A percentile compares a stretch with the other conserved stretches of the same genome.
phyloP scores from a whole-genome alignment of 306 rosid species.

The Castanospermum australe region DNA sequence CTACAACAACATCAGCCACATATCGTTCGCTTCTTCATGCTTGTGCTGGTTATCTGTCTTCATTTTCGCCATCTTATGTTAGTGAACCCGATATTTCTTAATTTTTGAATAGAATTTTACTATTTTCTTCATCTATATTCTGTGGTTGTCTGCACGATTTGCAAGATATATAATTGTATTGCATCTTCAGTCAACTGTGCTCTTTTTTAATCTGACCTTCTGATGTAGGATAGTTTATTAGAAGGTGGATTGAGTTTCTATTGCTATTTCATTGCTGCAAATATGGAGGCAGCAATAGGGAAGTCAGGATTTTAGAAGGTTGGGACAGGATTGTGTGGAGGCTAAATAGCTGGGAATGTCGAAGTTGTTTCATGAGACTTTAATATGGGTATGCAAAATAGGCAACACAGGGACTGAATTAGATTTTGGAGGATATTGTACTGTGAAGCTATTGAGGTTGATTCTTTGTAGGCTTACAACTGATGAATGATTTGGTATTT shows the following conservation, averaged over 20 bases:
- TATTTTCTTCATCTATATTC: not conserved
- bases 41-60: constrained; percentile 87
- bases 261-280: not conserved
- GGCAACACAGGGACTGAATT: too few relatives aligned
- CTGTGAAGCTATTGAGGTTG: too few relatives aligned
- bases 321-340: not conserved
- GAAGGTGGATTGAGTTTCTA: constrained; percentile 15
- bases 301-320: not conserved
- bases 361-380: not conserved
- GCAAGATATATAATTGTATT: not conserved
- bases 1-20: constrained; percentile 60
- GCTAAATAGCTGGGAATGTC: not conserved
- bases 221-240: not conserved
- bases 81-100: constrained; percentile 39
- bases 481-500: too few relatives aligned
- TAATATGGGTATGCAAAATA: too few relatives aligned
- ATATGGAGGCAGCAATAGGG: not conserved
- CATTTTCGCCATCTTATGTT: constrained; percentile 90
- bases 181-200: not conserved
- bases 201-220: not conserved
- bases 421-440: too few relatives aligned
- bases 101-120: not conserved
- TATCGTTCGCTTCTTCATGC: constrained; percentile 77
- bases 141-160: constrained; percentile 10
- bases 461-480: too few relatives aligned